phyloP scores from a whole-genome alignment of 176 grass and related monocot genomes.

The Zoysia japonica region DNA sequence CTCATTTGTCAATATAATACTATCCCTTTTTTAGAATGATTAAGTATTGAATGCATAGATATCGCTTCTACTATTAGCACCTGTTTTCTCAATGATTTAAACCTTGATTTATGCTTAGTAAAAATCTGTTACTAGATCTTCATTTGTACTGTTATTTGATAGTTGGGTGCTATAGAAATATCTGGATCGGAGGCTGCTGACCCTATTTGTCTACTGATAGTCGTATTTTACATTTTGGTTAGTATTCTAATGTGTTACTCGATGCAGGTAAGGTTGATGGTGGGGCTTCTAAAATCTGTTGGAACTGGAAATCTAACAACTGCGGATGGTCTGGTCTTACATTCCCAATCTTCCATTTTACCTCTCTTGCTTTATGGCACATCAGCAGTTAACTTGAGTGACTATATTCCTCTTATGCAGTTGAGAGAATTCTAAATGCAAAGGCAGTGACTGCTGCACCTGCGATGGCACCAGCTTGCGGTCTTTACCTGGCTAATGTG shows the following conservation, averaged over 20 bases:
- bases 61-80: slow-evolving; percentile 11
- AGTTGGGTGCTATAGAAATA: slow-evolving; percentile 13
- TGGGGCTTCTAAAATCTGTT: slow-evolving; percentile 92
- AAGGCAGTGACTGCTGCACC: slow-evolving; percentile 75
- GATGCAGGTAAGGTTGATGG: slow-evolving; percentile 87
- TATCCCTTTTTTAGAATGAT: neutral
- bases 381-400: slow-evolving; percentile 22
- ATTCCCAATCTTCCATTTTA: slow-evolving; percentile 18
- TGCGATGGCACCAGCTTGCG: slow-evolving; percentile 87
- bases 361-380: slow-evolving; percentile 31
- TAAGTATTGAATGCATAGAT: neutral
- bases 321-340: slow-evolving; percentile 62
- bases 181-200: neutral
- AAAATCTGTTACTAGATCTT: slow-evolving; percentile 5
- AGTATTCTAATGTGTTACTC: slow-evolving; percentile 39
- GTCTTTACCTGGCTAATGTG: slow-evolving; percentile 85
- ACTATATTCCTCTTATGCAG: slow-evolving; percentile 50
- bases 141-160: slow-evolving; percentile 20
- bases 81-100: slow-evolving; percentile 13
- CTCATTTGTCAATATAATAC: neutral
- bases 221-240: neutral
- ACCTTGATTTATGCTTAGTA: neutral
- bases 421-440: slow-evolving; percentile 77
- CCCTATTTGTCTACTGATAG: neutral
- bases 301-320: slow-evolving; percentile 68